Evolutionary conservation across 176 grass and related monocot species (phyloP).

Genomic region (Aegilops bicornis): DNA sequence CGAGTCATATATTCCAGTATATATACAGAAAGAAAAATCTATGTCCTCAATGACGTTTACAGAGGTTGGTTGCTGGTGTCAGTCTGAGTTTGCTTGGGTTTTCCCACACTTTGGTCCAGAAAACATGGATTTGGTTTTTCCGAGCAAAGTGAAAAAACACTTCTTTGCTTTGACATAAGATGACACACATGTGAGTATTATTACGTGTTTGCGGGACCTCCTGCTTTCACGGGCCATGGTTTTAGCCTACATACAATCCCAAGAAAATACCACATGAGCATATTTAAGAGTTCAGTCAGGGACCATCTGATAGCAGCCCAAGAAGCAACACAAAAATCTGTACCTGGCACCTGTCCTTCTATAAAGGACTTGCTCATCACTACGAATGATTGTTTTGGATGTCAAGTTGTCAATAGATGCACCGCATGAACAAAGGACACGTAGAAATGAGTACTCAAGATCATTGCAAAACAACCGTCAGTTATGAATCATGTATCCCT

Average conservation of each 20-base stretch:
- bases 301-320: slow-evolving; percentile 14
- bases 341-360: slow-evolving; percentile 9
- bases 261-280: slow-evolving; percentile 25
- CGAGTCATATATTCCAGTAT: not conserved
- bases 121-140: not conserved
- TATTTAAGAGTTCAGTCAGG: slow-evolving; percentile 25
- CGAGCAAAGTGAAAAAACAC: not conserved
- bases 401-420: slow-evolving; percentile 27
- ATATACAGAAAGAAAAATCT: not conserved
- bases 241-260: slow-evolving; percentile 9
- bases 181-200: not conserved
- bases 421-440: slow-evolving; percentile 17
- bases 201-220: not conserved
- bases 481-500: slow-evolving; percentile 15
- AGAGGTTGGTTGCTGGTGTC: not conserved
- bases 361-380: slow-evolving; percentile 1
- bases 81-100: not conserved
- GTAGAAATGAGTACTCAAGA: slow-evolving; percentile 36
- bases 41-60: not conserved
- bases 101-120: not conserved
- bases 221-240: slow-evolving; percentile 13
- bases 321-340: not conserved
- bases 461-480: slow-evolving; percentile 28
- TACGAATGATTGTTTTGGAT: slow-evolving; percentile 26
- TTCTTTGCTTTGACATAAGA: slow-evolving; percentile 1